Evolutionary conservation across 306 rosid species (phyloP).

Genomic region (Ammopiptanthus mongolicus): DNA sequence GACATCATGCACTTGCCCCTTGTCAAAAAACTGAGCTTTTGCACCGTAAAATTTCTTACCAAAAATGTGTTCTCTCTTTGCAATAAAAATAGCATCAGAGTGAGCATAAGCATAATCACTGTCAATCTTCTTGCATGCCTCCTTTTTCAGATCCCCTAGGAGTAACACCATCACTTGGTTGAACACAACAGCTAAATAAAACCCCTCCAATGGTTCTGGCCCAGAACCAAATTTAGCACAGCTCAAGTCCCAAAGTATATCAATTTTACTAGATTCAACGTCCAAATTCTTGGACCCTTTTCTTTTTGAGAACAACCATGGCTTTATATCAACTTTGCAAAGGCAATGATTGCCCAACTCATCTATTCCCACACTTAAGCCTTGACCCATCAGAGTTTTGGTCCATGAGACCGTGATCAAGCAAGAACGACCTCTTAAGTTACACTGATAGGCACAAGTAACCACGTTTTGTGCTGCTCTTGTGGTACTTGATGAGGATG

Average conservation of each 20-base stretch:
- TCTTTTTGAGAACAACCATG: constrained; percentile 84
- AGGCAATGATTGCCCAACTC: constrained; percentile 53
- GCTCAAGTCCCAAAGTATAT: constrained; percentile 68
- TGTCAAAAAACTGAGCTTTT: constrained; percentile 71
- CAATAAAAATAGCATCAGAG: constrained; percentile 48
- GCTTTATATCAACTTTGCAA: constrained; percentile 76
- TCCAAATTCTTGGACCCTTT: constrained; percentile 71
- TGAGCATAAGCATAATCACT: constrained; percentile 24
- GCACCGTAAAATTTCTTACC: constrained; percentile 65
- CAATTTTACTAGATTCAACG: constrained; percentile 48
- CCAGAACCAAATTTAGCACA: constrained; percentile 77
- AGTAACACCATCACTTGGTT: constrained; percentile 57
- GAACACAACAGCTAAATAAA: constrained; percentile 54
- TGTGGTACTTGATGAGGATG: constrained; percentile 47
- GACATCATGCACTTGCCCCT: constrained; percentile 66
- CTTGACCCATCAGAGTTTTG: constrained; percentile 79
- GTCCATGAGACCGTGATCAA: constrained; percentile 86
- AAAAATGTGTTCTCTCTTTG: constrained; percentile 74
- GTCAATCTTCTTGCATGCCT: constrained; percentile 54
- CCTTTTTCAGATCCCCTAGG: constrained; percentile 71
- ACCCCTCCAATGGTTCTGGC: constrained; percentile 80
- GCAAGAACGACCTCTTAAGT: constrained; percentile 51
- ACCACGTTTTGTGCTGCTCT: constrained; percentile 67
- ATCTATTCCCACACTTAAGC: constrained; percentile 61
- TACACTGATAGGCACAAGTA: constrained; percentile 74